phyloP scores from a whole-genome alignment of 2,329 filamentous ascomycete species.

The Rutstroemia sydowiana region DNA sequence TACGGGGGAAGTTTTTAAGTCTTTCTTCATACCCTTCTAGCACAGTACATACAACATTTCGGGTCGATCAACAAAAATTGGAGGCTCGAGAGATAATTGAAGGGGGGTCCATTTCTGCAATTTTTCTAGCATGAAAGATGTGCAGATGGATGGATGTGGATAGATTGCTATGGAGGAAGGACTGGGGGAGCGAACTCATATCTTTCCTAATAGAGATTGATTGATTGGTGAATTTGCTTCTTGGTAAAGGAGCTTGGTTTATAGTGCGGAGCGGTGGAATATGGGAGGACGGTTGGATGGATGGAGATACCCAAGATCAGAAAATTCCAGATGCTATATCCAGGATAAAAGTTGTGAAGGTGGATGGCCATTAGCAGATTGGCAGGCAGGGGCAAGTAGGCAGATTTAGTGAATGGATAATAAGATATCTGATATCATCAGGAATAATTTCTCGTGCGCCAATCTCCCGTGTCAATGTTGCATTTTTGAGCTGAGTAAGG shows the following conservation, averaged over 20 bases:
- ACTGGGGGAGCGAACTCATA: background rate
- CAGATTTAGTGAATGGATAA: conserved; percentile 6
- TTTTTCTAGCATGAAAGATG: background rate
- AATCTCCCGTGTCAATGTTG: too few species aligned
- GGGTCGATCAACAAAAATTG: conserved; percentile 5
- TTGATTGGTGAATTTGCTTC: conserved; percentile 1
- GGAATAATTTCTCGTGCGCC: too few species aligned
- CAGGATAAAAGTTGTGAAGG: background rate
- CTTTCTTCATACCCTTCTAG: conserved; percentile 10
- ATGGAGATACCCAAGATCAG: conserved; percentile 11
- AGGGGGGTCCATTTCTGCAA: conserved; percentile 3
- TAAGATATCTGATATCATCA: conserved; percentile 7
- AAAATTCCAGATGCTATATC: background rate
- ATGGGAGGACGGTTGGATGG: conserved; percentile 3
- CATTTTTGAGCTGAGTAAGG: too few species aligned
- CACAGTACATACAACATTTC: conserved; percentile 7
- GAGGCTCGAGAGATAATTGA: conserved; percentile 1
- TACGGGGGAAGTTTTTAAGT: background rate
- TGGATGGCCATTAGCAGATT: background rate
- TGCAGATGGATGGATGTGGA: conserved; percentile 1
- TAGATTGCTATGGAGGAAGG: background rate
- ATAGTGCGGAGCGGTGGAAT: background rate
- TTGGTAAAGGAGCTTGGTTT: conserved; percentile 1
- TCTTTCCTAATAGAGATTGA: background rate
- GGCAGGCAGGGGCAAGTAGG: background rate